These are phyloP conservation scores for Globisporangium cederbergense DNA, from an alignment of 352 stramenopile genomes.

Conservation along the genomic window DNA sequence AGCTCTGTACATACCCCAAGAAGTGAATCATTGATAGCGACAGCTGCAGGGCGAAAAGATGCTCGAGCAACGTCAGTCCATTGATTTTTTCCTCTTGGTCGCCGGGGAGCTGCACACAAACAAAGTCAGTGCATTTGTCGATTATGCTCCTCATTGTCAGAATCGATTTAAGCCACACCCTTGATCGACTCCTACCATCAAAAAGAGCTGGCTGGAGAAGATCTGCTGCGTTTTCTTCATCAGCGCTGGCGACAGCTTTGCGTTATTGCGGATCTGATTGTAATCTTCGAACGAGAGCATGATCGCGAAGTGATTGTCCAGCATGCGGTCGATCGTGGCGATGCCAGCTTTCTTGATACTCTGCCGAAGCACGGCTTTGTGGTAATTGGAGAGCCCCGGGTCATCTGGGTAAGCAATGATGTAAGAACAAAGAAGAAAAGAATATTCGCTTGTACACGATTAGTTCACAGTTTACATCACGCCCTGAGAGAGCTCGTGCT, in stretches of 20 bases:
- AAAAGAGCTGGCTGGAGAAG: constrained; percentile 31
- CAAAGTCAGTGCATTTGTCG: background rate
- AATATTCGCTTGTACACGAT: constrained; percentile 18
- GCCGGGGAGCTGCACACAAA: constrained; percentile 31
- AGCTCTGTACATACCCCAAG: constrained; percentile 5
- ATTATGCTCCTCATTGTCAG: no score
- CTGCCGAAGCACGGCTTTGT: constrained; percentile 27
- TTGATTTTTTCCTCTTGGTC: constrained; percentile 34
- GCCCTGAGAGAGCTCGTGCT: background rate
- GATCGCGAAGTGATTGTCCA: constrained; percentile 26
- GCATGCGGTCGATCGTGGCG: constrained; percentile 32
- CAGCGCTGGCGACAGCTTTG: background rate
- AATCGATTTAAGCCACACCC: no score
- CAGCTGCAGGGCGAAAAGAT: constrained; percentile 38
- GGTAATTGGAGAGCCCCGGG: constrained; percentile 21
- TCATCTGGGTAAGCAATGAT: constrained; percentile 3
- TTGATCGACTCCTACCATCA: constrained; percentile 31
- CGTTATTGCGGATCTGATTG: constrained; percentile 15
- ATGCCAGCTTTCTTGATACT: constrained; percentile 22
- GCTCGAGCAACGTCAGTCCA: constrained; percentile 43
- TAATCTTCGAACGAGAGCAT: constrained; percentile 50
- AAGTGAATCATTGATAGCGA: constrained; percentile 23
- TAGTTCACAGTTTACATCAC: constrained; percentile 11
- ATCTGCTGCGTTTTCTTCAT: constrained; percentile 26
- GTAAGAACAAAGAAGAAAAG: background rate